Base-by-base conservation (phyloP, 768 basidiomycete genomes). In the Candolleomyces aberdarensis region DNA sequence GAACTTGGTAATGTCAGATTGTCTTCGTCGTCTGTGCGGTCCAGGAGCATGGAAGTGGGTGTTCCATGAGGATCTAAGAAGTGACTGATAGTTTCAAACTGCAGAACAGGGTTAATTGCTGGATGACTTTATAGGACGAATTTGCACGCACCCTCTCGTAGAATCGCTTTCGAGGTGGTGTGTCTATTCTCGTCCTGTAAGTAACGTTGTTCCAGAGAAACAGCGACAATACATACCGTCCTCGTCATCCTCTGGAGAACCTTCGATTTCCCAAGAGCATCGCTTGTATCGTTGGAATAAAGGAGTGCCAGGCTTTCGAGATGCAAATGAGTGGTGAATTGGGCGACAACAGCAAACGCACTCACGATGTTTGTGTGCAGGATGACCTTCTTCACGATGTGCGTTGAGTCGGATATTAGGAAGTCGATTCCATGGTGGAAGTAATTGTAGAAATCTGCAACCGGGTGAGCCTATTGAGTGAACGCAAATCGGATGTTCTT, bases 341-440 rank as follows among this genome's bases (percentile, higher is more conserved):
- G 46, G 14, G 13, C 2, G 5, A 22, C 31, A 29, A 47, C 5
- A 50, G 48, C 15, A 39, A 13, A 15, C 26, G 3, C 53, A 63
- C 87, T 72, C 69, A 95, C 94, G 60, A 94, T 83, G 65, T 96
- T 97, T 3, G 94, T 85, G 69, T 97, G 94, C 7, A 93, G 74
- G 26, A 96, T 77, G 41, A 96, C 89, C 80, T 97, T 97, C 70
- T 81, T 83, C 19, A 96, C 90, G 5, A 83, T 66, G 66, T 95
- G 92, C 15, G 81, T 83, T 20, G 78, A 78, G 51, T 83, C 88
- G 22, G 86, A 89, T 17, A 97, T 80, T 31, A 96, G 80, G 63
- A 96, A 91, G 70, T 97, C 94, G 19, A 97, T 74, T 1, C 94
- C 94, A 67, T 94, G 86, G 65, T 94, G 90, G 65, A 96, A 94